Evolutionary conservation across 495 filamentous ascomycete genomes (phyloP).

Genomic region (Neurospora tetraspora): DNA sequence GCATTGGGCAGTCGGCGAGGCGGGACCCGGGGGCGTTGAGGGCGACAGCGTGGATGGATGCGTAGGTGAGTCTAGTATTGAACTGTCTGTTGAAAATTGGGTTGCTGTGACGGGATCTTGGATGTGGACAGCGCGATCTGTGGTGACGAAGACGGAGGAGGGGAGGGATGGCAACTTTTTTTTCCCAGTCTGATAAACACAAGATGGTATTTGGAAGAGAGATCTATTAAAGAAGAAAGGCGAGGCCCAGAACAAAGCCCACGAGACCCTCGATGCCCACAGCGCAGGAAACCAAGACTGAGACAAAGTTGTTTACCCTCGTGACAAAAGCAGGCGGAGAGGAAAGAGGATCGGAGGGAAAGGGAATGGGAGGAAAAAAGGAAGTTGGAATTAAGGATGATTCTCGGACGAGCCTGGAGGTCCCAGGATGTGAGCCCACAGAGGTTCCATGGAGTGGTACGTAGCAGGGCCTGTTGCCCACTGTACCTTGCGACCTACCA

Average conservation of each 20-base stretch:
- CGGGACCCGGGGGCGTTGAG: neutral
- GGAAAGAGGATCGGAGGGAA: conserved; percentile 3
- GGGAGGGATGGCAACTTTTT: neutral
- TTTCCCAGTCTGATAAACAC: neutral
- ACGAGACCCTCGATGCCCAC: neutral
- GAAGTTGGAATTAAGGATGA: conserved; percentile 11
- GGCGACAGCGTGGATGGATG: neutral
- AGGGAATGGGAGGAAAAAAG: conserved; percentile 13
- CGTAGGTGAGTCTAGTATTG: neutral
- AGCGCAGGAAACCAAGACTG: neutral
- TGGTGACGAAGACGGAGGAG: neutral
- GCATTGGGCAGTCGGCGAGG: conserved; percentile 20
- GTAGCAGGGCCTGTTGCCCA: neutral
- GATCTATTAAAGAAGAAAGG: neutral
- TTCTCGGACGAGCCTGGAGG: neutral
- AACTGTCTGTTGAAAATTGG: neutral
- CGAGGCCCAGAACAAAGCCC: neutral
- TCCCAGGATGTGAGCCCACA: neutral
- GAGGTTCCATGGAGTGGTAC: neutral
- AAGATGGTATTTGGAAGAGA: neutral
- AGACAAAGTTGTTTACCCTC: neutral
- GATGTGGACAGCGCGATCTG: neutral
- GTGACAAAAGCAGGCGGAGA: neutral
- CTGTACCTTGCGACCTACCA: neutral
- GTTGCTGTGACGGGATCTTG: neutral